A percentile compares a stretch with the other conserved stretches of the same genome.
phyloP scores from a whole-genome alignment of 371 early-diverging fungal genomes.

The Sporodiniella umbellata region DNA sequence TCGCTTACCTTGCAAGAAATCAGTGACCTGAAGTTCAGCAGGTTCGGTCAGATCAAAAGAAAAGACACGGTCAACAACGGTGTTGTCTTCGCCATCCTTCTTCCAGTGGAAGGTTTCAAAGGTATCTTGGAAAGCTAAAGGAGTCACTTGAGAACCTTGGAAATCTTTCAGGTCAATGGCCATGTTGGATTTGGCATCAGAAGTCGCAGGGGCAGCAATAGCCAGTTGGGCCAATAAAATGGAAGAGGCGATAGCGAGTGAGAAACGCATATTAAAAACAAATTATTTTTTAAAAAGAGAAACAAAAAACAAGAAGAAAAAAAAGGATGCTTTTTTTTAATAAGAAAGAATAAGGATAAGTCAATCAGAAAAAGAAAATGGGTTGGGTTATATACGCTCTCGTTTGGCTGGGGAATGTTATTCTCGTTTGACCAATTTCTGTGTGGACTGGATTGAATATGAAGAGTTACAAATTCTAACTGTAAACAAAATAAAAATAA shows the following conservation, averaged over 20 bases:
- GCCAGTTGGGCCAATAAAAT: conserved; percentile 28
- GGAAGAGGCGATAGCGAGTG: conserved; percentile 29
- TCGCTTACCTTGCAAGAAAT: conserved; percentile 27
- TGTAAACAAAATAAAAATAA: no score
- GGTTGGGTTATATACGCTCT: conserved; percentile 1
- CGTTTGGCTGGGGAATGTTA: background rate
- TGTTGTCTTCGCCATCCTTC: conserved; percentile 4
- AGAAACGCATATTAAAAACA: conserved; percentile 23
- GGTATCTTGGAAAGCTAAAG: conserved; percentile 14
- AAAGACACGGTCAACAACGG: conserved; percentile 25
- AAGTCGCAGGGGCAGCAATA: conserved; percentile 18
- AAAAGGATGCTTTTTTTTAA: background rate
- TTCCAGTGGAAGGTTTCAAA: conserved; percentile 33
- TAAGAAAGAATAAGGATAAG: no score
- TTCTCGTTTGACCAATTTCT: background rate
- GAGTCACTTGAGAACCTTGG: background rate
- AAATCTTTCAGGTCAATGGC: conserved; percentile 9
- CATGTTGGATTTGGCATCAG: conserved; percentile 23
- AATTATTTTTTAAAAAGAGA: background rate
- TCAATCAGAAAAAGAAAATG: background rate
- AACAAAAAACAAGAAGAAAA: background rate
- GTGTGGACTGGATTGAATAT: conserved; percentile 5
- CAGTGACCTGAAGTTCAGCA: conserved; percentile 30
- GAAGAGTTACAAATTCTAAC: background rate
- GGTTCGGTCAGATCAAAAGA: conserved; percentile 23